phyloP scores from a whole-genome alignment of 371 early-diverging fungal species.

The Mortierella sp. region DNA sequence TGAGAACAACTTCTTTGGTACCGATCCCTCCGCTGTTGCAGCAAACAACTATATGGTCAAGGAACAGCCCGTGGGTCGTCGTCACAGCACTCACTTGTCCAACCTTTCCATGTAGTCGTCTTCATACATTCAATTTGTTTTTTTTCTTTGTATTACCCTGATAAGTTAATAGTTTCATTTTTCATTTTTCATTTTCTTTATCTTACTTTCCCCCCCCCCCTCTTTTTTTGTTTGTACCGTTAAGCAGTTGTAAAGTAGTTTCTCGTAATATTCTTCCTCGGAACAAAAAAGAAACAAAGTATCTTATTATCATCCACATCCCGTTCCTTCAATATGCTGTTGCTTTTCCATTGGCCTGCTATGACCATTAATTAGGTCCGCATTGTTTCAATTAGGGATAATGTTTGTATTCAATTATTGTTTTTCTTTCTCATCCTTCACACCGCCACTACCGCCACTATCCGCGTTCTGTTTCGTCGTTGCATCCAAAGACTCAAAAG shows the following conservation, averaged over 20 bases:
- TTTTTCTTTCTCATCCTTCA: background rate
- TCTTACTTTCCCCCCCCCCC: too few species aligned
- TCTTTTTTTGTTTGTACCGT: conserved; percentile 10
- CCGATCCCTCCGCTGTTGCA: background rate
- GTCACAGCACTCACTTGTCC: conserved; percentile 42
- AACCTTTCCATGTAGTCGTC: conserved; percentile 28
- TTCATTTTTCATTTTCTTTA: background rate
- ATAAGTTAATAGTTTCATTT: background rate
- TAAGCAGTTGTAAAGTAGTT: conserved; percentile 6
- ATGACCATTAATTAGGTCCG: background rate
- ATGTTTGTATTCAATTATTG: background rate
- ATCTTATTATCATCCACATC: background rate
- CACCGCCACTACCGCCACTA: too few species aligned
- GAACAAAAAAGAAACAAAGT: background rate
- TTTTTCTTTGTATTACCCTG: background rate
- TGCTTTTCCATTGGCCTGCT: background rate
- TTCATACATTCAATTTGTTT: background rate
- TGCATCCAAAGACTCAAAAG: background rate
- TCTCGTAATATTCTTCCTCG: background rate
- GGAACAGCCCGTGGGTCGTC: conserved; percentile 29
- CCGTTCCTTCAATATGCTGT: too few species aligned
- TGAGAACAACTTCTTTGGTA: conserved; percentile 20
- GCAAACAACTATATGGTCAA: conserved; percentile 38
- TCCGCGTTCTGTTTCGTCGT: background rate
- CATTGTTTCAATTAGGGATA: too few species aligned